Evolutionary conservation across 1,284 basidiomycete genomes (phyloP).

Genomic region (Veloporphyrellus conicus): DNA sequence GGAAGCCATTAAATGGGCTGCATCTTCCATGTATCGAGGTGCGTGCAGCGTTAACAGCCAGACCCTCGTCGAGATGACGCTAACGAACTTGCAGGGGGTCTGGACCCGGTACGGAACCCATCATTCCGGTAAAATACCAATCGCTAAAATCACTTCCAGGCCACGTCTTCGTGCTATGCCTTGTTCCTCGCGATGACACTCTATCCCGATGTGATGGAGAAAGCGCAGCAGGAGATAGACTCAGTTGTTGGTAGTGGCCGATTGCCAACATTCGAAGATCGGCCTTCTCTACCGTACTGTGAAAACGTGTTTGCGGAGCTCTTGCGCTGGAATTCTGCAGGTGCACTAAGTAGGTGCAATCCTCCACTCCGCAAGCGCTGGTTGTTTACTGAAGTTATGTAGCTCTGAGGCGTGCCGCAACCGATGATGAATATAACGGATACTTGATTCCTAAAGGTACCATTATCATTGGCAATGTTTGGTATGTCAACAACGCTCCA

Average conservation of each 20-base stretch:
- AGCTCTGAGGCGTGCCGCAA: constrained; percentile 40
- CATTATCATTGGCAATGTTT: constrained; percentile 21
- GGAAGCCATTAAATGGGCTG: constrained; percentile 52
- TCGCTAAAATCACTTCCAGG: neutral
- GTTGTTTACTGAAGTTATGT: constrained; percentile 16
- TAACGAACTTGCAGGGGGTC: constrained; percentile 4
- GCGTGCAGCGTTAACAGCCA: neutral
- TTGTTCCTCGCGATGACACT: constrained; percentile 26
- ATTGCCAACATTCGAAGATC: constrained; percentile 30
- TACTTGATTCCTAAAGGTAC: constrained; percentile 20
- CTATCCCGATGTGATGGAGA: constrained; percentile 29
- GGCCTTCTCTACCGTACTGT: constrained; percentile 26
- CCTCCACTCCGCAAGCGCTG: neutral
- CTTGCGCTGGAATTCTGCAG: constrained; percentile 55
- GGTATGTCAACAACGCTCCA: no score
- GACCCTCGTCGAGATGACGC: neutral
- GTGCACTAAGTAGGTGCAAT: constrained; percentile 40
- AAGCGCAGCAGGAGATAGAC: constrained; percentile 58
- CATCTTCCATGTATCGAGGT: constrained; percentile 55
- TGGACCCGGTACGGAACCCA: constrained; percentile 9
- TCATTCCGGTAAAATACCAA: neutral
- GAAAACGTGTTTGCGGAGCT: constrained; percentile 43
- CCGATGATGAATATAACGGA: constrained; percentile 40
- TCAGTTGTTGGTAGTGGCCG: constrained; percentile 46
- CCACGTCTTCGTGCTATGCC: constrained; percentile 4